phyloP scores from a whole-genome alignment of 495 filamentous ascomycete genomes.

The Cercophora sp. region DNA sequence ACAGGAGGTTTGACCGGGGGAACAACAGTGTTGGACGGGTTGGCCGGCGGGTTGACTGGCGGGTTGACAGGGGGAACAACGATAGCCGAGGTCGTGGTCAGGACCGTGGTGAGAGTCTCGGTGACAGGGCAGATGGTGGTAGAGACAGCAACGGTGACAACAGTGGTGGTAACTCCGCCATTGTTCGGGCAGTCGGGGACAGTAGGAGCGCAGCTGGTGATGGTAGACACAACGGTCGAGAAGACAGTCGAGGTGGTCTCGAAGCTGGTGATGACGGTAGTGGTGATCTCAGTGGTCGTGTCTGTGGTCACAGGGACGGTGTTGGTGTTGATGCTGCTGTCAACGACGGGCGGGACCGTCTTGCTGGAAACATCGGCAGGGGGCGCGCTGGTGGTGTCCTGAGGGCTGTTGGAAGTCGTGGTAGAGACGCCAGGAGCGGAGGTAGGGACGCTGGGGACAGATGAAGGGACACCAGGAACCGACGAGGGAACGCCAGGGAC shows the following conservation, averaged over 20 bases:
- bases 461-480: background rate
- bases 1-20: background rate
- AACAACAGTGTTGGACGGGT: too few relatives aligned
- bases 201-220: conserved; percentile 55
- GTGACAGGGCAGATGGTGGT: conserved; percentile 57
- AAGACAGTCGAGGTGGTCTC: conserved; percentile 57
- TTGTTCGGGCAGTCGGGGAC: conserved; percentile 57
- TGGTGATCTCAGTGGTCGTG: conserved; percentile 21
- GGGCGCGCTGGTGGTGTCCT: conserved; percentile 12
- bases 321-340: conserved; percentile 8
- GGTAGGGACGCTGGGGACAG: background rate
- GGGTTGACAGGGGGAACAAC: conserved; percentile 5
- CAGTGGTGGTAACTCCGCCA: conserved; percentile 42
- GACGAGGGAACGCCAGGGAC: background rate
- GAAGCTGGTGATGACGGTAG: conserved; percentile 29
- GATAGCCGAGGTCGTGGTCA: conserved; percentile 9
- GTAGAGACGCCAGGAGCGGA: background rate
- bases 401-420: background rate
- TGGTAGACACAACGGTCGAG: conserved; percentile 54
- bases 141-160: conserved; percentile 57
- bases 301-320: conserved; percentile 15
- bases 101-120: conserved; percentile 32
- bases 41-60: conserved; percentile 10
- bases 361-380: conserved; percentile 12
- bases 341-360: background rate